These are phyloP conservation scores for Tricholoma sp. DNA, from an alignment of 768 basidiomycete species.

Conservation along the genomic window DNA sequence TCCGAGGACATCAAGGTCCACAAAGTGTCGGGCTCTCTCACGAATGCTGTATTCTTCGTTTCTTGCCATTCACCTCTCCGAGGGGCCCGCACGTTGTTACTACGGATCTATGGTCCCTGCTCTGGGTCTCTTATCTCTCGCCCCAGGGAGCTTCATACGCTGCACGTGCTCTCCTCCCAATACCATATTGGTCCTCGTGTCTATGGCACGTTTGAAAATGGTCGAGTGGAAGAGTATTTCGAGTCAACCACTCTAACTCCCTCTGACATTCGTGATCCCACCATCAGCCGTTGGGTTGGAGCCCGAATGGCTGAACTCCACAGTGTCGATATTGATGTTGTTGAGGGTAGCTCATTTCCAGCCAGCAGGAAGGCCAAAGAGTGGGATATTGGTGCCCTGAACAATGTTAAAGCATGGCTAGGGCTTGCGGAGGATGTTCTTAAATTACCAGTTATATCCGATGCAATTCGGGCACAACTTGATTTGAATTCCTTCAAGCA, in stretches of 20 bases:
- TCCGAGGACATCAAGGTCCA: conserved; percentile 52
- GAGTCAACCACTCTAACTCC: conserved; percentile 78
- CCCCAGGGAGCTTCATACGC: conserved; percentile 75
- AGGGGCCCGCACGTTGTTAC: conserved; percentile 61
- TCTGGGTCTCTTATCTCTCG: conserved; percentile 87
- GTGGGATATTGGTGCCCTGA: conserved; percentile 56
- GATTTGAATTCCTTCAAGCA: conserved; percentile 59
- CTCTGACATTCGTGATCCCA: conserved; percentile 70
- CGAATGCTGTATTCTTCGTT: conserved; percentile 96
- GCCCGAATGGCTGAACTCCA: conserved; percentile 95
- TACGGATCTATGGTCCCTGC: conserved; percentile 90
- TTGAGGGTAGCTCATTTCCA: conserved; percentile 43
- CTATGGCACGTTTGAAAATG: conserved; percentile 94
- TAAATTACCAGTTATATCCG: conserved; percentile 46
- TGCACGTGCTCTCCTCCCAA: conserved; percentile 83
- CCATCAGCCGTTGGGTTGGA: conserved; percentile 83
- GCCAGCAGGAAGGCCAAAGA: conserved; percentile 38
- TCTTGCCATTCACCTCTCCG: conserved; percentile 52
- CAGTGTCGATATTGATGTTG: conserved; percentile 73
- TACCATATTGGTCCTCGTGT: conserved; percentile 90
- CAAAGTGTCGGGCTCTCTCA: conserved; percentile 88
- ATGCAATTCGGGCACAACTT: conserved; percentile 44
- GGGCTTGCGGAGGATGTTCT: conserved; percentile 70
- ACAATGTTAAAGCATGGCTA: conserved; percentile 72
- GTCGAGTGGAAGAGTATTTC: conserved; percentile 94